phyloP scores from a whole-genome alignment of 1,284 basidiomycete species.

The Leccinum subfulvum region DNA sequence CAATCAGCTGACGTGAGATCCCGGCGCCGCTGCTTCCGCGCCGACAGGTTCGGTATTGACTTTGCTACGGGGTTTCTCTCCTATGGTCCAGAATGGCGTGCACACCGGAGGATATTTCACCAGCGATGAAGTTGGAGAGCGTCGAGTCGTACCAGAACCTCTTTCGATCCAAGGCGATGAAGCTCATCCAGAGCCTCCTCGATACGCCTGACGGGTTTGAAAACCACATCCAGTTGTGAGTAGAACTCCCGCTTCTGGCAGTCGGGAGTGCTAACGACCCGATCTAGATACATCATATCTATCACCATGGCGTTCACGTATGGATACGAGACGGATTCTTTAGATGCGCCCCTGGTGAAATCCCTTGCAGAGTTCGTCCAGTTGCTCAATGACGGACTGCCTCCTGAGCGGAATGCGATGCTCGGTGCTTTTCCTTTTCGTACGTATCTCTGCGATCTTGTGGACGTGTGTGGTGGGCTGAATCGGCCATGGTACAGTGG shows the following conservation, averaged over 20 bases:
- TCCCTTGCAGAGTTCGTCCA: constrained; percentile 24
- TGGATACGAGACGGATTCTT: constrained; percentile 28
- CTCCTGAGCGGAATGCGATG: constrained; percentile 32
- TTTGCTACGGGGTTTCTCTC: constrained; percentile 33
- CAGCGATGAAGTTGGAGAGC: constrained; percentile 23
- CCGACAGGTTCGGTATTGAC: constrained; percentile 32
- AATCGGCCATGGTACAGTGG: constrained; percentile 17
- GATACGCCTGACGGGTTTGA: constrained; percentile 26
- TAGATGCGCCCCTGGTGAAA: constrained; percentile 31
- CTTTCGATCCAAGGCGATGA: constrained; percentile 25
- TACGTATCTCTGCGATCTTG: constrained; percentile 11
- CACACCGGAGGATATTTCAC: constrained; percentile 33
- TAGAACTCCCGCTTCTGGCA: background rate
- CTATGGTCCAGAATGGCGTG: constrained; percentile 31
- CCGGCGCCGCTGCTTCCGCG: background rate
- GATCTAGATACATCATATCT: constrained; percentile 30
- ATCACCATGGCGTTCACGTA: constrained; percentile 33
- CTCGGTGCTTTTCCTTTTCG: constrained; percentile 33
- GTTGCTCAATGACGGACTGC: constrained; percentile 24
- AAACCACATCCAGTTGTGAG: constrained; percentile 26
- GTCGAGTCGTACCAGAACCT: constrained; percentile 21
- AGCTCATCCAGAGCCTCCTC: constrained; percentile 20
- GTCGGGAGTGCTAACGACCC: background rate
- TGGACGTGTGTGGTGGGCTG: background rate
- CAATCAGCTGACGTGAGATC: background rate